phyloP scores from a whole-genome alignment of 1,284 basidiomycete genomes.

The Tremellales sp. region DNA sequence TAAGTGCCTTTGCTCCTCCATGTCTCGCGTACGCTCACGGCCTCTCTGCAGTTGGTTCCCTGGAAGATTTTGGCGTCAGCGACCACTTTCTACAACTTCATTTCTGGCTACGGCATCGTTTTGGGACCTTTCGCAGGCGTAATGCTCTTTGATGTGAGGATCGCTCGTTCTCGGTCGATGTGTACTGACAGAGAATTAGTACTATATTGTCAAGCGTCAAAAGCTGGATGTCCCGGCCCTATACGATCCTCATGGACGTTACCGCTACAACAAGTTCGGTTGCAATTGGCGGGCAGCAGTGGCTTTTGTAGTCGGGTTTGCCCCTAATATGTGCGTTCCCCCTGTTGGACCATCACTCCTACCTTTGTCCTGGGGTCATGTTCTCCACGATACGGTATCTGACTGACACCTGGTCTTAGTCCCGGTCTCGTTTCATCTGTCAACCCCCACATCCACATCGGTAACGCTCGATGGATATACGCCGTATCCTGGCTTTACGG shows the following conservation, averaged over 20 bases:
- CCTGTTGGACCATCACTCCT: too few species aligned
- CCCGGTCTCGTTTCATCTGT: too few species aligned
- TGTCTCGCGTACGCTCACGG: too few species aligned
- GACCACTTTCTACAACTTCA: slow-evolving; percentile 19
- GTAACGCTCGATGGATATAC: slow-evolving; percentile 51
- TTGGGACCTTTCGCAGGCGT: slow-evolving; percentile 22
- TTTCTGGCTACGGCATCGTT: slow-evolving; percentile 22
- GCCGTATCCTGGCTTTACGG: slow-evolving; percentile 12
- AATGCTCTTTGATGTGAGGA: slow-evolving; percentile 19
- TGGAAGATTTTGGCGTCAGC: slow-evolving; percentile 50
- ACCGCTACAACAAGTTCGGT: slow-evolving; percentile 38
- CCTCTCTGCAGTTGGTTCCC: too few species aligned
- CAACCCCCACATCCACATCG: slow-evolving; percentile 52
- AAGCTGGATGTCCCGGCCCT: slow-evolving; percentile 19
- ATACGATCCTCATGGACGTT: slow-evolving; percentile 16
- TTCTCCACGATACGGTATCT: too few species aligned
- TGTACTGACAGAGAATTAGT: too few species aligned
- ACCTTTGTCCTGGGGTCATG: too few species aligned
- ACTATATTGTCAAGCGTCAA: slow-evolving; percentile 11
- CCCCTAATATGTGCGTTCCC: slow-evolving; percentile 78
- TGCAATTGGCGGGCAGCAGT: slow-evolving; percentile 61
- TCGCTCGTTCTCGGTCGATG: too few species aligned
- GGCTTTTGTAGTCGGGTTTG: slow-evolving; percentile 59
- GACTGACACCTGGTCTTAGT: too few species aligned
- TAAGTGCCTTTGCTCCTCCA: too few species aligned